A percentile compares a stretch with the other conserved stretches of the same genome.
Evolutionary conservation across 179 eudicot genomes (phyloP).

Genomic region (Heliamphora pulchella): DNA sequence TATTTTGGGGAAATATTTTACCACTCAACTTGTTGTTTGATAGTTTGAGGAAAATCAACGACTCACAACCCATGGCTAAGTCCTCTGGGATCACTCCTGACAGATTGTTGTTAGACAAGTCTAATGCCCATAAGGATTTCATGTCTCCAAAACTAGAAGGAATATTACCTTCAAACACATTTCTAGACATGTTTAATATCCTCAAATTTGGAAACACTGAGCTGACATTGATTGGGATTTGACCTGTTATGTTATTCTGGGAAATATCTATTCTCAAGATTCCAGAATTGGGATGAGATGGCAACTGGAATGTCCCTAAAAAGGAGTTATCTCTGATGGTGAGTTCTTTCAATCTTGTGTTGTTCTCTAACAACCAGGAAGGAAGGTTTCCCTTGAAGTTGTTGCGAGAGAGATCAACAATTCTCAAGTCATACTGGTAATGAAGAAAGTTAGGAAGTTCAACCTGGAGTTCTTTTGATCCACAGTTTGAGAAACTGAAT

Average conservation of each 20-base stretch:
- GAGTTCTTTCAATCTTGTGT: neutral
- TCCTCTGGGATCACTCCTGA: conserved; percentile 10
- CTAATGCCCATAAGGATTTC: neutral
- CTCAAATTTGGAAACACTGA: neutral
- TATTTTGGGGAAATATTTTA: neutral
- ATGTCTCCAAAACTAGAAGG: neutral
- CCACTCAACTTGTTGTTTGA: conserved; percentile 16
- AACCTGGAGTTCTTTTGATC: no score
- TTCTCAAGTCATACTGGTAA: neutral
- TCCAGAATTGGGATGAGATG: neutral
- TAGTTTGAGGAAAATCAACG: neutral
- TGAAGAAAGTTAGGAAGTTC: neutral
- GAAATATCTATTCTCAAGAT: neutral
- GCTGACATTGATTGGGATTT: neutral
- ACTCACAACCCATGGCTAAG: neutral
- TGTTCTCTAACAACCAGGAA: conserved; percentile 8
- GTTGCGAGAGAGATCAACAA: neutral
- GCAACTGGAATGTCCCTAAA: neutral
- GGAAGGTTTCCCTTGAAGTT: neutral
- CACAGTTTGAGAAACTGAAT: neutral
- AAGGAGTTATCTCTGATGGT: neutral
- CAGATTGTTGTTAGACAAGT: conserved; percentile 15
- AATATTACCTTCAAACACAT: neutral
- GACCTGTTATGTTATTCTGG: neutral
- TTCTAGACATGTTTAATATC: neutral